These are phyloP conservation scores for Cyclocybe cylindracea DNA, from an alignment of 768 basidiomycete species.

Conservation along the genomic window DNA sequence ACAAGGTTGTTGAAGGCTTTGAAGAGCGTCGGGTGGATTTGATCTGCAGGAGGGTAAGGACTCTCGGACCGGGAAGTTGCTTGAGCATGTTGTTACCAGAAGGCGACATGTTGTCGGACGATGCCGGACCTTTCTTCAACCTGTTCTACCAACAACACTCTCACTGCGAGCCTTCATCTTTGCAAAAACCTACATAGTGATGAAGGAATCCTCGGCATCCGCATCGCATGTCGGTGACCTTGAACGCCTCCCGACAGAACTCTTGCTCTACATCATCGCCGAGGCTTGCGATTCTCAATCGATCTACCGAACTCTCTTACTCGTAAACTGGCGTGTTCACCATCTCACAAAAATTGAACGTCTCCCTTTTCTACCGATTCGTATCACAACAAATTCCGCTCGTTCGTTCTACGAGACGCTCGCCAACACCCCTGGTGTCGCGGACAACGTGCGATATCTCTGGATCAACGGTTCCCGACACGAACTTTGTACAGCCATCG, in stretches of 20 bases:
- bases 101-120: no score
- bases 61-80: no score
- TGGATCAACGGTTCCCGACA: slow-evolving; percentile 16
- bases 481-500: slow-evolving; percentile 4
- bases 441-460: slow-evolving; percentile 10
- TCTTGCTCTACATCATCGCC: slow-evolving; percentile 8
- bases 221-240: neutral
- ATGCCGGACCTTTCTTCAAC: no score
- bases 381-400: slow-evolving; percentile 6
- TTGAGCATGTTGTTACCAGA: no score
- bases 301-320: slow-evolving; percentile 10
- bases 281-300: slow-evolving; percentile 11
- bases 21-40: no score
- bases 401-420: slow-evolving; percentile 8
- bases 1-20: no score
- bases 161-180: neutral
- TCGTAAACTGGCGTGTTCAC: slow-evolving; percentile 11
- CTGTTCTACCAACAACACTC: no score
- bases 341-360: slow-evolving; percentile 7
- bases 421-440: slow-evolving; percentile 2
- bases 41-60: no score
- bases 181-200: neutral
- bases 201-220: no score
- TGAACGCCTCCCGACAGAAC: slow-evolving; percentile 11
- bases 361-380: slow-evolving; percentile 12